These are phyloP conservation scores for Nicotiana sylvestris DNA, from an alignment of 257 asterid species.

Conservation along the genomic window DNA sequence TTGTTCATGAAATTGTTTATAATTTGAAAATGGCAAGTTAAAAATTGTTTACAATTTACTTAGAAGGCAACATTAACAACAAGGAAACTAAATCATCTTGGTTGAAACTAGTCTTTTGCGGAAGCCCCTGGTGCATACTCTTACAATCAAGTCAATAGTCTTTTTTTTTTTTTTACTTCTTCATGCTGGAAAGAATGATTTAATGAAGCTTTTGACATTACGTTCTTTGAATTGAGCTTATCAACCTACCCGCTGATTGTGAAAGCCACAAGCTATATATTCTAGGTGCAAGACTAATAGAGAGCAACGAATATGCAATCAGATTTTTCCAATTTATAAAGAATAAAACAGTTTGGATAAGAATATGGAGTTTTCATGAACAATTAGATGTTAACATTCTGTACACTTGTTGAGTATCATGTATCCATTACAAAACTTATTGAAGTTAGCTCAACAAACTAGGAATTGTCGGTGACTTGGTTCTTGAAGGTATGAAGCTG, in stretches of 20 bases:
- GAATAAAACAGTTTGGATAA: too few species aligned
- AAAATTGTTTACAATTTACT: not conserved
- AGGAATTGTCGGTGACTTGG: too few species aligned
- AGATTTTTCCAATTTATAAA: too few species aligned
- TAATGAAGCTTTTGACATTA: not conserved
- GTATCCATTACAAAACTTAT: too few species aligned
- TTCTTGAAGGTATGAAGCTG: too few species aligned
- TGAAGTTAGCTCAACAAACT: too few species aligned
- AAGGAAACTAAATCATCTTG: not conserved
- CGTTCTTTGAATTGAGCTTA: not conserved
- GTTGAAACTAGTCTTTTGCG: not conserved
- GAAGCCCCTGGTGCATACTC: not conserved
- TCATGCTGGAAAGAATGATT: not conserved
- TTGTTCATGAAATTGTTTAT: not conserved
- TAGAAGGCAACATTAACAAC: not conserved
- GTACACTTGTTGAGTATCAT: not conserved
- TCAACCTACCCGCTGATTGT: not conserved
- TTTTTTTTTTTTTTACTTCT: not conserved
- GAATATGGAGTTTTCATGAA: not conserved
- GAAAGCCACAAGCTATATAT: not conserved
- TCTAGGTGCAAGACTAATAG: not conserved
- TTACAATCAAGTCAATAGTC: not conserved
- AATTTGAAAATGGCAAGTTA: not conserved
- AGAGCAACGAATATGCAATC: not conserved
- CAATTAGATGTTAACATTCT: not conserved